A percentile compares a stretch with the other conserved stretches of the same genome.
These are phyloP conservation scores for Neurospora tetraspora DNA, from an alignment of 495 filamentous ascomycete species.

Conservation along the genomic window DNA sequence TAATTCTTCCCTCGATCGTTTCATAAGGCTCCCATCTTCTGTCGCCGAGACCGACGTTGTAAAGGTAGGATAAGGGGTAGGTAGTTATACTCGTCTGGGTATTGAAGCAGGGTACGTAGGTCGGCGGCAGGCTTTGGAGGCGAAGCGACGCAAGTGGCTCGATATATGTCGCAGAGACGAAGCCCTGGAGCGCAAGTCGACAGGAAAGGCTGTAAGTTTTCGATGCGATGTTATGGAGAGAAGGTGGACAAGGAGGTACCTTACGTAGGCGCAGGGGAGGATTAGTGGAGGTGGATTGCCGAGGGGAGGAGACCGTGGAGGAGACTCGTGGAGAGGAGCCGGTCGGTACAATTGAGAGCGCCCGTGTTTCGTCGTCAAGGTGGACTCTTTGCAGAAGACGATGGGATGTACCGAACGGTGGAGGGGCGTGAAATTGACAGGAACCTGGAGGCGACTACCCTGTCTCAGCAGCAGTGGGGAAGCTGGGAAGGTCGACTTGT, in stretches of 20 bases:
- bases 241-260: not conserved
- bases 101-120: not conserved
- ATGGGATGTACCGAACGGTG: not conserved
- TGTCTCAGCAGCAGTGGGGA: not conserved
- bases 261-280: not conserved
- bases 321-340: not conserved
- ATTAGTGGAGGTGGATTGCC: not conserved
- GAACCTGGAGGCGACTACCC: not conserved
- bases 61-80: not conserved
- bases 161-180: not conserved
- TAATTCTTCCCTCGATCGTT: not conserved
- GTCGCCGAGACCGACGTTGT: not conserved
- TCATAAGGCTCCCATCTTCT: not conserved
- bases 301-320: not conserved
- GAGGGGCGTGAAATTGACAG: not conserved
- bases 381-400: not conserved
- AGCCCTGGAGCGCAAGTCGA: not conserved
- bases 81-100: not conserved
- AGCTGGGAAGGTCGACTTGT: not conserved
- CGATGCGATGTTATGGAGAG: not conserved
- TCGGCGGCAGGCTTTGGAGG: not conserved
- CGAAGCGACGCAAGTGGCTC: not conserved
- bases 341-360: not conserved
- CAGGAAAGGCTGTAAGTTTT: not conserved
- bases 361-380: not conserved